Evolutionary conservation across 202 grass and related monocot genomes (phyloP), one percentile per base, ranked within the genome.

Genomic region (Elaeis oleifera): DNA sequence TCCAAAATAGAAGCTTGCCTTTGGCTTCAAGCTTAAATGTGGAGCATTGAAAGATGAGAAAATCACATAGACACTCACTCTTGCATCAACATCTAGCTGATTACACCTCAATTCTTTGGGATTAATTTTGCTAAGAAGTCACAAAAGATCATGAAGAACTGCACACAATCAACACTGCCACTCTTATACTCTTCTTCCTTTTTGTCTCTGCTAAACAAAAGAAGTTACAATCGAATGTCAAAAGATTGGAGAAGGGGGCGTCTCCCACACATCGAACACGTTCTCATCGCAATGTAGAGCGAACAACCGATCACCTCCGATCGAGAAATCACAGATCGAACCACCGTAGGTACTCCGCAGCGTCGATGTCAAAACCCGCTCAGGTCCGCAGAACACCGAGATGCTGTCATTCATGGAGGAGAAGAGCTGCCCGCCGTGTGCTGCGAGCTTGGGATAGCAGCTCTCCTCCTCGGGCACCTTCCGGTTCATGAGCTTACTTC

Each of bases 201-300:
- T 36, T 1, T 9, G 32, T 36, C 32, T 36, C 32, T 36, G 2
- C 8, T 9, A 36, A 36, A 36, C 8, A 44, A 2, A 44, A 44
- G 1, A 13, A 13, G 2, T 44, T 44, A 44, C 6, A 0, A 8
- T 44, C 13, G 36, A 44, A 44, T 16, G 56, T 29, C n/a, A 27
- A 13, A 16, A 4, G 26, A 95, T 86, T 3, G 84, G 94, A 51
- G 84, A 83, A 52, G 88, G 85, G 22, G 84, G 82, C 18, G 88
- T 81, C 79, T 97, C 94, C 94, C 94, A 97, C 21, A 97, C 88
- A 49, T 97, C 94, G 56, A 97, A 89, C 64, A 97, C 94, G 49
- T 97, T 89, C 82, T 97, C 94, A 80, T 97, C 94, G 53, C 81
- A 82, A 78, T 97, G 94, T 31, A 97, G 78, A 1, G 75, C 82